Evolutionary conservation across 148 eudicot genomes (phyloP), one percentile per base, ranked within the genome.

Genomic region (Vaccinium corymbosum): DNA sequence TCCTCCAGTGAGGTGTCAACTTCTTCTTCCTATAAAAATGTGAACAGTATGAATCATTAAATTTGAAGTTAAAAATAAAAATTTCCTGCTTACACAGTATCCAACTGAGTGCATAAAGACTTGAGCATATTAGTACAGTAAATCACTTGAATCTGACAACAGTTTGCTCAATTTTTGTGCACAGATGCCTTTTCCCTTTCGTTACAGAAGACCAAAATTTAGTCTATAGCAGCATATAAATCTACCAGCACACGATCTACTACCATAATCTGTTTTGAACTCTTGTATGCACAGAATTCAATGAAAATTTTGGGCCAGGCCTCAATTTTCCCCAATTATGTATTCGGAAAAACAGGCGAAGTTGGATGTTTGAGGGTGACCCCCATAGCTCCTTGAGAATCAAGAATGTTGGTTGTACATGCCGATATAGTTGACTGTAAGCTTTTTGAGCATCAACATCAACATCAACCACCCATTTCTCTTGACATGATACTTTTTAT

Each of bases 1-100:
- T 83, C 87, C 90, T 90, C 98, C 98, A 95, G 38, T 92, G 90
- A 90, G 91, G 22, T 74, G 94, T 90, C 89, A 91, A 46, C 81
- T 78, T 93, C 86, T 92, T 95, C 92, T 88, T 92, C 90, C 97
- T 95, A 83, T 14, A 27, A 80, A 3, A 62, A 27, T 27, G 59
- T 25, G 74, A 52, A 53, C 25, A 76, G 35, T 27, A 76, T 71
- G n/a, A 55, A 79, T 27, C 48, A 51, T 70, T 3, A 64, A 38
- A 27, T 4, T 19, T 20, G 46, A 48, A 68, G 20, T 22, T 22
- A 10, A n/a, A 35, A 14, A 73, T n/a, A 56, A 72, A 53, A 1
- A 2, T 13, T n/a, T 13, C 29, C 29, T 14, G 14, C 27, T 4
- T 27, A 50, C 4, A 5, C 27, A 61, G 25, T 14, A 8, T 59